Conservation (phyloP, 768 basidiomycete genomes). For the Candolleomyces eurysporus region DNA sequence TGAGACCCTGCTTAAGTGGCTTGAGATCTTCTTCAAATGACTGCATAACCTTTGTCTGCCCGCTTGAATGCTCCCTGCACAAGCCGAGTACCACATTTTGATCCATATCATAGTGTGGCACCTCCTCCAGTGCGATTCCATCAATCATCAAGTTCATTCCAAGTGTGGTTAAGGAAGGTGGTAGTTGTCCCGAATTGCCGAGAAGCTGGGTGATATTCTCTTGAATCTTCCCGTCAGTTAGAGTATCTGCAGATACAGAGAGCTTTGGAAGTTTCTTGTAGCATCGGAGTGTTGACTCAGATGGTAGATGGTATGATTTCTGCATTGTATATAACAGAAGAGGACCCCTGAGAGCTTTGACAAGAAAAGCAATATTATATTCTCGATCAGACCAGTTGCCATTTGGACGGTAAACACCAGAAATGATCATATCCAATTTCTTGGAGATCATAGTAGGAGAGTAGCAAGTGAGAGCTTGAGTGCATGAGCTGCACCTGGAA, state of each 20-base stretch:
- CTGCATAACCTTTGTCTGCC: too few species aligned
- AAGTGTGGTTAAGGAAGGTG: conserved; percentile 3
- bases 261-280: conserved; percentile 15
- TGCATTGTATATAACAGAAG: conserved; percentile 22
- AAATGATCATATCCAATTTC: neutral
- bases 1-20: neutral
- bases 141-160: conserved; percentile 23
- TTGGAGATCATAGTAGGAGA: neutral
- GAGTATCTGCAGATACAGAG: conserved; percentile 4
- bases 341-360: conserved; percentile 22
- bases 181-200: conserved; percentile 9
- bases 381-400: conserved; percentile 15
- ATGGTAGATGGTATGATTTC: conserved; percentile 18
- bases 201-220: conserved; percentile 13
- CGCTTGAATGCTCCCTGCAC: conserved; percentile 23
- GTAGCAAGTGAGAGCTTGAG: neutral
- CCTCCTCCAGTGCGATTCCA: conserved; percentile 24
- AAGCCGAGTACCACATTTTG: conserved; percentile 16
- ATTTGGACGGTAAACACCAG: neutral
- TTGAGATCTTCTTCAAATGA: conserved; percentile 6
- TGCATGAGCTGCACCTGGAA: neutral
- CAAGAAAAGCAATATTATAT: conserved; percentile 24
- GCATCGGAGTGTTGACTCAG: conserved; percentile 13
- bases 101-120: conserved; percentile 12
- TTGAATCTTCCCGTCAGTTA: conserved; percentile 12